Percentiles rank a stretch among this genome's conserved stretches.
Conservation (phyloP, 257 asterid genomes). For the Primulina huaijiensis region DNA sequence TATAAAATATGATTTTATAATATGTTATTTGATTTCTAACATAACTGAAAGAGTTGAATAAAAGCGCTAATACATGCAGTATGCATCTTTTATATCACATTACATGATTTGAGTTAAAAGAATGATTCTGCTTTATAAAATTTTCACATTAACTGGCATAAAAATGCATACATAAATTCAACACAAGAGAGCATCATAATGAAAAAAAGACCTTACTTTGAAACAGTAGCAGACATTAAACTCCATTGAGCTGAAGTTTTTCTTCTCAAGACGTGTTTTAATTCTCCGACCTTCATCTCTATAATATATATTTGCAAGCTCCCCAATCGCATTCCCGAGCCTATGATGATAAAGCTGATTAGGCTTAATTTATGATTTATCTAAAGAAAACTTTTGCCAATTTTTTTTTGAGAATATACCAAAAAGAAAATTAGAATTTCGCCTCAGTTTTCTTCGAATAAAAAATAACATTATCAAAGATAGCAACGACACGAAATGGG, state of each 20-base stretch:
- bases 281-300: conserved; percentile 86
- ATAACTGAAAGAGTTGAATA: conserved; percentile 12
- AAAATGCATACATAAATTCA: conserved; percentile 2
- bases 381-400: not conserved
- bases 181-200: conserved; percentile 22
- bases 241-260: conserved; percentile 61
- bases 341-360: conserved; percentile 45
- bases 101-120: not conserved
- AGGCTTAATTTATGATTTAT: conserved; percentile 22
- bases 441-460: conserved; percentile 12
- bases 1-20: too few species aligned
- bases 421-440: conserved; percentile 3
- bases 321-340: conserved; percentile 61
- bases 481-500: conserved; percentile 16
- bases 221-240: conserved; percentile 83
- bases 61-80: conserved; percentile 13
- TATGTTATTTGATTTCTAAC: not conserved
- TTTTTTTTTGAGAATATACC: not conserved
- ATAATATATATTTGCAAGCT: conserved; percentile 68
- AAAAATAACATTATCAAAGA: conserved; percentile 16
- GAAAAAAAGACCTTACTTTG: conserved; percentile 53
- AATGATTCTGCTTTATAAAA: conserved; percentile 21
- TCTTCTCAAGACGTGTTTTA: conserved; percentile 77
- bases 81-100: conserved; percentile 4
- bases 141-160: conserved; percentile 16